Evolutionary conservation across 768 basidiomycete species (phyloP), one percentile per base, ranked within the genome.

Genomic region (Tylopilus cervinicoccineus): DNA sequence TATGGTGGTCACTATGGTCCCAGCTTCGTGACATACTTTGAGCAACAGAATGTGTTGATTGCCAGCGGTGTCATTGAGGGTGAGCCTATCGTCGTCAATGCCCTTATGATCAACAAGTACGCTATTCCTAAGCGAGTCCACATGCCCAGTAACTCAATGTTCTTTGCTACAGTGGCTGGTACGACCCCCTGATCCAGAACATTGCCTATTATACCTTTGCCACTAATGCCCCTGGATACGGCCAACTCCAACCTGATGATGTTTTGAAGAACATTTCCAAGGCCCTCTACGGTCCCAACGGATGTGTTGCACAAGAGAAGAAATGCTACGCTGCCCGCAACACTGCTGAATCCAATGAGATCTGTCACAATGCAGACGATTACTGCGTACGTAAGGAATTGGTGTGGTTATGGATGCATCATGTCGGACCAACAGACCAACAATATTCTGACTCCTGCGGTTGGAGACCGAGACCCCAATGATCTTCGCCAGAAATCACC

Each of bases 1-100:
- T 86, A 83, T 46, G 83, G 83, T 6, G 82, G 83, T 0, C 82
- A 85, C 56, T 85, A 83, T 58, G 83, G 79, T 1, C 81, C 83
- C 4, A 71, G 70, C 42, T 84, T 84, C 51, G 80, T 81, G 26
- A 78, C 78, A 5, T 84, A 75, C 57, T 84, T 86, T 57, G 72
- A 83, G 28, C 65, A 81, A 47, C 83, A 86, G 60, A 86, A 84
- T 41, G 65, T 66, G 1, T 63, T 72, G 43, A 84, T 85, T 43
- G 53, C 66, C 9, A 58, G 57, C 8, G 76, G 77, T 6, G 47
- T 55, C 4, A 52, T 83, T 6, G 36, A 72, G 20, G 84, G 78
- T 2, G 79, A 79, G 47, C 65, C 69, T 33, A 66, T 86, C 40
- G 58, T 69, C 4, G 78, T 84, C 51, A 80, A 74, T 45, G 79